Percentiles rank a stretch among this genome's conserved stretches.
Evolutionary conservation across 2,329 filamentous ascomycete genomes (phyloP).

Genomic region (Alternaria conjuncta): DNA sequence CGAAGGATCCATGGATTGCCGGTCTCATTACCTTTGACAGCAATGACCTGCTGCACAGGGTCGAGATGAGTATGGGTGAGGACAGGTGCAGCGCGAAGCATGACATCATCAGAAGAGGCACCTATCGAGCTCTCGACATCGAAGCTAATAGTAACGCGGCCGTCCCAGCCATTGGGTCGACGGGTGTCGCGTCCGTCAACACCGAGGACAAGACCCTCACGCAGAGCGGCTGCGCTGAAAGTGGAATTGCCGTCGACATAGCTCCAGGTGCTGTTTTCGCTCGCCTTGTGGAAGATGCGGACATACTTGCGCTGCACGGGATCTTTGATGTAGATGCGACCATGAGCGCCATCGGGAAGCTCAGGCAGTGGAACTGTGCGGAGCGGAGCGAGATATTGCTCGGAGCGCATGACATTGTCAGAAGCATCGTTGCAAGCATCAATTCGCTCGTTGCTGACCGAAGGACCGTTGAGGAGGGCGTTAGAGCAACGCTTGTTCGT

Average conservation of each 20-base stretch:
- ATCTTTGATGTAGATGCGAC: conserved; percentile 3
- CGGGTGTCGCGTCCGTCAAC: conserved; percentile 46
- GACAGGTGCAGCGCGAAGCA: conserved; percentile 34
- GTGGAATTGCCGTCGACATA: conserved; percentile 11
- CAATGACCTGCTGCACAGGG: conserved; percentile 34
- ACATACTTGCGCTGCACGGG: conserved; percentile 6
- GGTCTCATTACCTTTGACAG: conserved; percentile 15
- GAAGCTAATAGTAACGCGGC: conserved; percentile 27
- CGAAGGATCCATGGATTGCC: neutral
- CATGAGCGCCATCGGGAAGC: neutral
- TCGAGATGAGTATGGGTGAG: conserved; percentile 48
- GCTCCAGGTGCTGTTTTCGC: neutral
- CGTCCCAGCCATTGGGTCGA: conserved; percentile 17
- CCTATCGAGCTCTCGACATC: conserved; percentile 29
- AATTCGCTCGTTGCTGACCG: conserved; percentile 32
- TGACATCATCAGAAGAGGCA: conserved; percentile 33
- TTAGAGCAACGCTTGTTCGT: conserved; percentile 39
- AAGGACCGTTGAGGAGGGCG: neutral
- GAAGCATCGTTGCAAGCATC: conserved; percentile 48
- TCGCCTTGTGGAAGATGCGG: conserved; percentile 8
- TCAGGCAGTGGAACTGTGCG: conserved; percentile 33
- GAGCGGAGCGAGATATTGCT: conserved; percentile 43
- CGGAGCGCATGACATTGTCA: conserved; percentile 40
- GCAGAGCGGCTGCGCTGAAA: conserved; percentile 39
- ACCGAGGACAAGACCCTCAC: conserved; percentile 43